Evolutionary conservation across 1,139 yeast genomes (phyloP), one percentile per base, ranked within the genome.

Genomic region (Suhomyces bokatorum): DNA sequence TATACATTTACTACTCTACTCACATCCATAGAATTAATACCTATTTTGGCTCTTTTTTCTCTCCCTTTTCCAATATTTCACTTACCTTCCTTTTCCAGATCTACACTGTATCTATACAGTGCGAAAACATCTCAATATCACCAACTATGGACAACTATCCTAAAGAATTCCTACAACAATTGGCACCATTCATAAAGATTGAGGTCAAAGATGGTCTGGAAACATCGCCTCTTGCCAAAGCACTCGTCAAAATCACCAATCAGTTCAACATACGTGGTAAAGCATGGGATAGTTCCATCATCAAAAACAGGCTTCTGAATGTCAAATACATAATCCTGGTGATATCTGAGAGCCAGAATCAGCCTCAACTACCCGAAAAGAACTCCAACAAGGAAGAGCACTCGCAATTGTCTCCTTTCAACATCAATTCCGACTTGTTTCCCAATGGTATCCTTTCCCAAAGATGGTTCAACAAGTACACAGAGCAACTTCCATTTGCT

Each of bases 371-470:
- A 7, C 47, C 47, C 6, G 32, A 14, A 12, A 31, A 37, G 13
- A 14, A 33, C 12, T 12, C 16, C 3, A 13, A 20, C 12, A 42
- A 46, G 14, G 53, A 54, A 10, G 54, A 45, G 3, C 74, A 71
- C 49, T 65, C 74, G 9, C 39, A 43, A 3, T 41, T 64, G 3
- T 71, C 77, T 0, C 78, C 78, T 0, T 70, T 73, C 55, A 63
- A 70, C 45, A 49, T 58, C 3, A 42, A 56, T 6, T 71, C 77
- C 0, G 70, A 64, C 34, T 52, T 74, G 37, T 74, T 64, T 41
- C 78, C 78, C 30, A 73, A 74, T 48, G 79, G 78, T 1, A 64
- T 74, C 7, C 51, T 74, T 9, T 62, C 70, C 9, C 49, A 50
- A 1, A 50, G 55, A 27, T 74, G 79, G 79, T 63, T 74, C 40